phyloP scores from a whole-genome alignment of 441 rosid genomes.

The Manihot esculenta region DNA sequence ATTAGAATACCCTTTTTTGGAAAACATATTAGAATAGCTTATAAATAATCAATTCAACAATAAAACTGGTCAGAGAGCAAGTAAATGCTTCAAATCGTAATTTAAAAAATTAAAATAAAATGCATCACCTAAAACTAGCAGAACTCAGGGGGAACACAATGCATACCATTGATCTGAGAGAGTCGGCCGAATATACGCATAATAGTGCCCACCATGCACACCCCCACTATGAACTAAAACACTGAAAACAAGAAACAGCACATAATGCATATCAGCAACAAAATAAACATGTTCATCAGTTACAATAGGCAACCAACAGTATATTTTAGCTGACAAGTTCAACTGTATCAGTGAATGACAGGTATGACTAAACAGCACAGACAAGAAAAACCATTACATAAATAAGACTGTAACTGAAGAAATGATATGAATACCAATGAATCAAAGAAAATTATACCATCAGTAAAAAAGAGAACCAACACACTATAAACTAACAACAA shows the following conservation, averaged over 20 bases:
- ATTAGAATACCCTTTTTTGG: too few species aligned
- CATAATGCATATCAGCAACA: not conserved
- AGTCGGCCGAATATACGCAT: slow-evolving; percentile 87
- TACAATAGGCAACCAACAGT: not conserved
- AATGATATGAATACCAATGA: too few species aligned
- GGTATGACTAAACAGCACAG: not conserved
- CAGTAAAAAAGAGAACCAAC: not conserved
- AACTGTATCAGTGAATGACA: too few species aligned
- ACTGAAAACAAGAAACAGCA: slow-evolving; percentile 37
- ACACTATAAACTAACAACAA: not conserved
- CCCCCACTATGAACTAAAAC: slow-evolving; percentile 95
- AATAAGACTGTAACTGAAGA: too few species aligned
- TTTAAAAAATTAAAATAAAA: not conserved
- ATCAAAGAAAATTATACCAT: not conserved
- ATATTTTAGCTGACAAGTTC: too few species aligned
- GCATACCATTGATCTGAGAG: slow-evolving; percentile 83
- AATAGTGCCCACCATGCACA: slow-evolving; percentile 91
- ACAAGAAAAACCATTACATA: not conserved
- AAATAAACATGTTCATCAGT: not conserved
- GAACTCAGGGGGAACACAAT: not conserved
- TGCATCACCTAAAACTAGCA: not conserved
- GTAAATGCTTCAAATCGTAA: not conserved
- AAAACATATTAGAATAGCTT: not conserved
- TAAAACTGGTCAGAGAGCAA: not conserved
- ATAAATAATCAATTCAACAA: not conserved